Evolutionary conservation across 1,284 basidiomycete genomes (phyloP), one percentile per base, ranked within the genome.

Genomic region (Uromyces viciae-fabae): DNA sequence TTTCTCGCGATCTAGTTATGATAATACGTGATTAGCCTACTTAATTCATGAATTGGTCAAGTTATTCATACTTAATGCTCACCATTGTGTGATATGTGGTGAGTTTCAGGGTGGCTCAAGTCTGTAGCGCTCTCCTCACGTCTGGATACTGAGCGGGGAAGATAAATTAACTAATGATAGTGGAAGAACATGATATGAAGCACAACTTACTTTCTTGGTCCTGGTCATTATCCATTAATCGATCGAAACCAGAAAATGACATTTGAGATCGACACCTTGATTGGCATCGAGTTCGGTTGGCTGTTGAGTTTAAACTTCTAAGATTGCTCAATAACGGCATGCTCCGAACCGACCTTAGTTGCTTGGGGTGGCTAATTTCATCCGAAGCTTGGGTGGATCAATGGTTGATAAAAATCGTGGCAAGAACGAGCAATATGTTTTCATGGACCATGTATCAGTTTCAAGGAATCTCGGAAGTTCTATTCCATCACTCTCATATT

Each of bases 171-270:
- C n/a, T n/a, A n/a, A n/a, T n/a, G n/a, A n/a, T n/a, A n/a, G n/a
- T n/a, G n/a, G n/a, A n/a, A n/a, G n/a, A n/a, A n/a, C n/a, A n/a
- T n/a, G n/a, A n/a, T 52, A 52, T 14, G n/a, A 52, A 52, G 49
- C 49, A 14, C n/a, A 14, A 52, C 49, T 52, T 14, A 52, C 49
- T 43, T n/a, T 40, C 4, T 49, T 46, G 42, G 25, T 69, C 66
- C n/a, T 31, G 49, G n/a, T 49, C 28, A 42, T n/a, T 69, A 5
- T 46, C 66, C 31, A 69, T 46, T 19, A 69, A 46, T 49, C 28
- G 42, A 52, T 73, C 71, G 15, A 73, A 36, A 17, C 71, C 71
- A 22, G 71, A 73, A 28, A 54, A 73, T 22, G 71, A 73, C 36
- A 73, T 54, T 2, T 43, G 56, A 58, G 71, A 73, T 11, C 52